phyloP scores from a whole-genome alignment of 306 rosid species.

The Mimosa pudica region DNA sequence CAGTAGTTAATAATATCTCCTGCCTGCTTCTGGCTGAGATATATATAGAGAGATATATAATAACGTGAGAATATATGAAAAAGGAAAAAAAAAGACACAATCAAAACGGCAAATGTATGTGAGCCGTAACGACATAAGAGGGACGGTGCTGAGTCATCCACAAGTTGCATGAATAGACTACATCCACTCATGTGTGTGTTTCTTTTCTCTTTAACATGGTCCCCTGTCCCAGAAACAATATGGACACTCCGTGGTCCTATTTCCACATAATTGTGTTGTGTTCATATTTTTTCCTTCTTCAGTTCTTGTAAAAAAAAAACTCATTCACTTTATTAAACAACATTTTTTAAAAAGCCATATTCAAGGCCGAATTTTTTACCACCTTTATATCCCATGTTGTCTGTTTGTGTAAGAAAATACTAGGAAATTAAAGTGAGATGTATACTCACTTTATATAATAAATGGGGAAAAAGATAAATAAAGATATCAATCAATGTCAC shows the following conservation, averaged over 20 bases:
- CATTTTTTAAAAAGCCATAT: background rate
- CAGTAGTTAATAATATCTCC: constrained; percentile 9
- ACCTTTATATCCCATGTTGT: background rate
- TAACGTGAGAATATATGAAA: constrained; percentile 11
- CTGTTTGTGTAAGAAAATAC: background rate
- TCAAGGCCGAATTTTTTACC: background rate
- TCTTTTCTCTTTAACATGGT: constrained; percentile 30
- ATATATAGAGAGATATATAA: constrained; percentile 40
- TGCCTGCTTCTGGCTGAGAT: background rate
- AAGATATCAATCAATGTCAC: too few relatives aligned
- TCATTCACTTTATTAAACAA: background rate
- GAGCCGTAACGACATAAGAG: constrained; percentile 30
- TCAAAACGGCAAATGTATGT: background rate
- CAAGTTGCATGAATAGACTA: constrained; percentile 20
- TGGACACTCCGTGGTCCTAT: background rate
- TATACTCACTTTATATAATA: too few relatives aligned
- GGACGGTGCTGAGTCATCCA: constrained; percentile 32
- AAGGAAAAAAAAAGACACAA: constrained; percentile 4
- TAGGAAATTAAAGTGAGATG: background rate
- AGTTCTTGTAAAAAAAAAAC: background rate
- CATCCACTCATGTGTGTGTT: constrained; percentile 35
- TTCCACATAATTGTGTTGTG: background rate
- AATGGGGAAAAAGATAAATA: too few relatives aligned
- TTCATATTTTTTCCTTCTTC: background rate
- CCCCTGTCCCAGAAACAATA: constrained; percentile 8